phyloP scores from a whole-genome alignment of 495 filamentous ascomycete species.

The Hypoxylon fragiforme region DNA sequence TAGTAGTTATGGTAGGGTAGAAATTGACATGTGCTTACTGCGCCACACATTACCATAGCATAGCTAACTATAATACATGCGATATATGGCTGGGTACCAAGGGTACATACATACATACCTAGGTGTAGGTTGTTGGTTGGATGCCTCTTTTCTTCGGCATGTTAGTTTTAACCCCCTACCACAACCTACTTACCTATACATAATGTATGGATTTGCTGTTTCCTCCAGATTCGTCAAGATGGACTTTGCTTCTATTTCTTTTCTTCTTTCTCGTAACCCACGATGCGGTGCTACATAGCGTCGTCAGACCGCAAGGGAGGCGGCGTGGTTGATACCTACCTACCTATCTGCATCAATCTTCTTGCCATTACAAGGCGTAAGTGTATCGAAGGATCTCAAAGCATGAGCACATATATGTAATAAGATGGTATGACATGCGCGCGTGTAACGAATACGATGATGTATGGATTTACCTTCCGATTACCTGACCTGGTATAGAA shows the following conservation, averaged over 20 bases:
- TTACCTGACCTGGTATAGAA: no score
- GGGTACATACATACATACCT: background rate
- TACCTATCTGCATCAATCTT: background rate
- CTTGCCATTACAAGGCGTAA: background rate
- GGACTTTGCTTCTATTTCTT: no score
- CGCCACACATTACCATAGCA: no score
- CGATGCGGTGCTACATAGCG: constrained; percentile 8
- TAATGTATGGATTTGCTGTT: background rate
- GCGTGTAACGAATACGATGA: constrained; percentile 1
- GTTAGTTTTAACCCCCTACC: no score
- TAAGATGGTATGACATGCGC: background rate
- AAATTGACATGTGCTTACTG: no score
- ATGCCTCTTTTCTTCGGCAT: no score
- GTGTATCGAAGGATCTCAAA: constrained; percentile 7
- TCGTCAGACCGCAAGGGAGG: background rate
- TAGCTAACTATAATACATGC: no score
- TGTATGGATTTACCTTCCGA: constrained; percentile 10
- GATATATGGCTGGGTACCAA: no score
- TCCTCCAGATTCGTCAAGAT: constrained; percentile 9
- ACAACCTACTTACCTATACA: background rate
- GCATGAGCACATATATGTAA: constrained; percentile 1
- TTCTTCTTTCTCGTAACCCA: no score
- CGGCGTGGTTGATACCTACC: background rate
- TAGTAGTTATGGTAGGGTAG: no score
- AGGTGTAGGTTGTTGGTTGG: background rate